These are phyloP conservation scores for Ilex aquifolium DNA, from an alignment of 257 asterid genomes.

Conservation along the genomic window DNA sequence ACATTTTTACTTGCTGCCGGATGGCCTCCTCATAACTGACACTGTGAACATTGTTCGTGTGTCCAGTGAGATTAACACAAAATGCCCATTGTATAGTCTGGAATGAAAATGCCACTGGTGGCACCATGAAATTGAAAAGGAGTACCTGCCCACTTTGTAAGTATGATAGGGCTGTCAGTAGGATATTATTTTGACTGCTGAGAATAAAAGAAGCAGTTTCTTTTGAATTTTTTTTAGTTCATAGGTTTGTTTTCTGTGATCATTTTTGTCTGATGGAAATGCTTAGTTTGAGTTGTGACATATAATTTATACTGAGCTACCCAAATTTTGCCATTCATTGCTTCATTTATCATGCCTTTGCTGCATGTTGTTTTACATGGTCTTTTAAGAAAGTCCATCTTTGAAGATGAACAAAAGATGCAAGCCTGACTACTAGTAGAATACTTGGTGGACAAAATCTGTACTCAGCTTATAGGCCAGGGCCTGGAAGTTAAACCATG, in stretches of 20 bases:
- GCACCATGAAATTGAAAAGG: slow-evolving; percentile 26
- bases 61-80: slow-evolving; percentile 48
- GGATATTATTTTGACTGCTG: slow-evolving; percentile 17
- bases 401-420: too few relatives aligned
- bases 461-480: too few relatives aligned
- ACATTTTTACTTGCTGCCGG: too few relatives aligned
- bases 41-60: slow-evolving; percentile 12
- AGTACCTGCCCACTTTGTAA: slow-evolving; percentile 49
- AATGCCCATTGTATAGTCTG: slow-evolving; percentile 49
- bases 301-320: slow-evolving; percentile 17
- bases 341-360: background rate
- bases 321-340: slow-evolving; percentile 3
- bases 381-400: too few relatives aligned
- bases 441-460: too few relatives aligned
- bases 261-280: slow-evolving; percentile 33
- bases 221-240: slow-evolving; percentile 1
- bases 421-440: too few relatives aligned
- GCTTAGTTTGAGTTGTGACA: slow-evolving; percentile 15
- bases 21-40: too few relatives aligned
- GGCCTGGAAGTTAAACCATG: too few relatives aligned
- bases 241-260: slow-evolving; percentile 16
- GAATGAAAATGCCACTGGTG: slow-evolving; percentile 34
- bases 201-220: slow-evolving; percentile 41
- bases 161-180: slow-evolving; percentile 43
- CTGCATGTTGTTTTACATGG: too few relatives aligned